Base-by-base conservation (phyloP, 1,139 yeast species). In the Scheffersomyces titani region DNA sequence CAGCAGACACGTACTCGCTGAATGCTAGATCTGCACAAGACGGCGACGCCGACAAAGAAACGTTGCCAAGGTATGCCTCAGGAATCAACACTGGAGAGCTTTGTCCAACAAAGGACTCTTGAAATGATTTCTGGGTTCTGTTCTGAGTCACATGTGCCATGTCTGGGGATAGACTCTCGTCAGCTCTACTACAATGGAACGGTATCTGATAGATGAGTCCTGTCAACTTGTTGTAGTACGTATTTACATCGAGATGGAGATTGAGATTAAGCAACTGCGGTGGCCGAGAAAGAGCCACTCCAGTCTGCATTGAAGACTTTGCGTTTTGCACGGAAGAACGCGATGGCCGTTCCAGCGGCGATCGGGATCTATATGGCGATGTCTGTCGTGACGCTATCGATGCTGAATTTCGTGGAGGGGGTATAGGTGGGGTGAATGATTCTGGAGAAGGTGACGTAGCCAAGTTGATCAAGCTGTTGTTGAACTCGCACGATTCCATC, bases 401-500 rank as follows among this genome's bases (percentile, higher is more conserved):
- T 22, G 49, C 16, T 22, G n/a, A 44, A 44, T 47, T 30, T 24
- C 44, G 47, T 19, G 51, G 19, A 40, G 46, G 47, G 20, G 53
- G 53, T 19, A 24, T 48, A 19, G 44, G 36, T 20, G 16, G 20
- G 6, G 49, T 22, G 49, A 46, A 46, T 19, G 21, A 30, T 40
- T 36, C 22, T n/a, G 51, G 51, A 18, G 30, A 11, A 16, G 48
- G 52, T 22, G 52, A 19, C 40, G 20, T 40, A 24, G 49, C 59
- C 20, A 68, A 44, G 18, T 56, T 55, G 36, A 70, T 57, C 51
- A 54, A 61, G 52, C 62, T 60, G 56, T 66, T 67, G 52, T 61
- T 59, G 57, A 61, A 70, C 51, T 62, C 68, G 18, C 65, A 55
- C n/a, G 70, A 61, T 54, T 70, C 74, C 69, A 74, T 73, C 52